A percentile compares a stretch with the other conserved stretches of the same genome.
These are phyloP conservation scores for Candida succiphila DNA, from an alignment of 805 yeast species.

Conservation along the genomic window DNA sequence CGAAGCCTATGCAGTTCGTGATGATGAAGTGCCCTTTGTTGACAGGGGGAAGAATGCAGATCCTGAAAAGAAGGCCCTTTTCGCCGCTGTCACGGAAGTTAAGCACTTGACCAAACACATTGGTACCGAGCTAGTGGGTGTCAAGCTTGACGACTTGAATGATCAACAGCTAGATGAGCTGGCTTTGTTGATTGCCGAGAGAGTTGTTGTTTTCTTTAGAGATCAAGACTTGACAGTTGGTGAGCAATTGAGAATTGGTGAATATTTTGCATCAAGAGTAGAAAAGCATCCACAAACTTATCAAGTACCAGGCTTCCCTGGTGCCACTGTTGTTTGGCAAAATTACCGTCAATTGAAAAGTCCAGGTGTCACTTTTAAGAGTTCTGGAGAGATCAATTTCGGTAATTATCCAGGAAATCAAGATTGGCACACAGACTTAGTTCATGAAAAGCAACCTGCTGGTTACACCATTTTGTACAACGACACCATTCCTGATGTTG, in stretches of 20 bases:
- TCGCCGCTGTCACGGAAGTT: conserved; percentile 31
- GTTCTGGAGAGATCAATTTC: conserved; percentile 11
- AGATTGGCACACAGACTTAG: conserved; percentile 44
- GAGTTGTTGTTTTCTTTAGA: conserved; percentile 42
- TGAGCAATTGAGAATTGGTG: conserved; percentile 37
- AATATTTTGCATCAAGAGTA: conserved; percentile 34
- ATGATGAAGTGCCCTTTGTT: conserved; percentile 22
- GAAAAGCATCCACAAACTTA: conserved; percentile 29
- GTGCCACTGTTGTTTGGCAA: conserved; percentile 32
- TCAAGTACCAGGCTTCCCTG: conserved; percentile 25
- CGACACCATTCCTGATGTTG: conserved; percentile 38
- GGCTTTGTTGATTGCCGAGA: conserved; percentile 35
- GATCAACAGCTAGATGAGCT: conserved; percentile 37
- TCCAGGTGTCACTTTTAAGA: conserved; percentile 10
- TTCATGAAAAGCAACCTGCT: conserved; percentile 48
- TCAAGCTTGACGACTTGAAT: conserved; percentile 31
- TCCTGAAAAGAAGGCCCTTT: conserved; percentile 30
- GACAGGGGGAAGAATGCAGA: conserved; percentile 29
- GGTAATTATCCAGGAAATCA: conserved; percentile 13
- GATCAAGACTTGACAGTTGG: too few relatives aligned
- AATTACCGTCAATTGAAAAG: conserved; percentile 23
- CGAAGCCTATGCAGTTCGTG: conserved; percentile 28
- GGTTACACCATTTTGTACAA: conserved; percentile 45
- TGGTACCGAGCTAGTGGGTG: conserved; percentile 41
- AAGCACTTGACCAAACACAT: conserved; percentile 32